A percentile compares a stretch with the other conserved stretches of the same genome.
phyloP scores from a whole-genome alignment of 139 green algal genomes.

The Tetraselmis chui region DNA sequence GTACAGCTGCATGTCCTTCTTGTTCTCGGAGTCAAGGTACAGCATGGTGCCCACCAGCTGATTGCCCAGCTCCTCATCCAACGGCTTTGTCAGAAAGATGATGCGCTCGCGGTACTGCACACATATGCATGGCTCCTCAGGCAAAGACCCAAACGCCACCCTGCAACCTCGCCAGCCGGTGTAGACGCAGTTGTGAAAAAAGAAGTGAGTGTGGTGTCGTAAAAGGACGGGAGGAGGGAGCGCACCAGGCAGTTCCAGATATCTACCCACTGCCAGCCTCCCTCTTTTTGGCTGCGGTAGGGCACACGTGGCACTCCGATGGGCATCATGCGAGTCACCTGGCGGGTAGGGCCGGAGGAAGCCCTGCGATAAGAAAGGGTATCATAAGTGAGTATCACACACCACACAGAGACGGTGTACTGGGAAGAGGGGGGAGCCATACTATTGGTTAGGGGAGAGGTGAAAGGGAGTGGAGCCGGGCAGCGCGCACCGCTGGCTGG shows the following conservation, averaged over 20 bases:
- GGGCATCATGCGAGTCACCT: slow-evolving; percentile 68
- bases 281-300: slow-evolving; percentile 68
- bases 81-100: slow-evolving; percentile 76
- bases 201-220: too few relatives aligned
- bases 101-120: slow-evolving; percentile 79
- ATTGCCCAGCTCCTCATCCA: slow-evolving; percentile 87
- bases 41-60: slow-evolving; percentile 87
- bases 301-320: slow-evolving; percentile 82
- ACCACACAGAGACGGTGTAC: too few relatives aligned
- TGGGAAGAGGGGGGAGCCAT: too few relatives aligned
- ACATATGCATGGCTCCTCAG: slow-evolving; percentile 8
- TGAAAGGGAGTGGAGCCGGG: not conserved
- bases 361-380: too few relatives aligned
- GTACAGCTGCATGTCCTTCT: slow-evolving; percentile 84
- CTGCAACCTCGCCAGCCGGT: too few relatives aligned
- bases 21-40: slow-evolving; percentile 81
- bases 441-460: too few relatives aligned
- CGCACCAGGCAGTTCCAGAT: slow-evolving; percentile 86
- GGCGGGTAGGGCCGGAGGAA: slow-evolving; percentile 15
- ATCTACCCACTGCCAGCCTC: slow-evolving; percentile 83
- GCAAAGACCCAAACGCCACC: too few relatives aligned
- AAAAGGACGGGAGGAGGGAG: too few relatives aligned
- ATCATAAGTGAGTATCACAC: too few relatives aligned
- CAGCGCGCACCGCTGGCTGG: not conserved
- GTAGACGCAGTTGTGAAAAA: too few relatives aligned